A percentile compares a stretch with the other conserved stretches of the same genome.
Conservation (phyloP, 805 yeast genomes). For the Ascoidea rubescens region DNA sequence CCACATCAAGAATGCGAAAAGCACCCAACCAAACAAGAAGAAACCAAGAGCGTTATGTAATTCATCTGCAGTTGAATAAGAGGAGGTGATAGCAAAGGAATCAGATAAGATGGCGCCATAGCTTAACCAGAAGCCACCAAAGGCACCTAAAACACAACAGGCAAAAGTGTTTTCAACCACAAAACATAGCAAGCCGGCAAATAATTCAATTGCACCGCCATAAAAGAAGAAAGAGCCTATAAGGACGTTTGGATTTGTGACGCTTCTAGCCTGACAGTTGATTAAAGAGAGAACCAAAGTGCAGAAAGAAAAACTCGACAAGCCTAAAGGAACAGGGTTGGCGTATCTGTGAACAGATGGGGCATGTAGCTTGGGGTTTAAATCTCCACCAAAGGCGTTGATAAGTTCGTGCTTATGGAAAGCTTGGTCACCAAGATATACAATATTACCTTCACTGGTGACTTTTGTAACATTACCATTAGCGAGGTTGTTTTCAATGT, state of each 20-base stretch:
- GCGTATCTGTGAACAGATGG: conserved; percentile 45
- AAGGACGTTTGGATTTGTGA: conserved; percentile 34
- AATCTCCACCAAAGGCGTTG: conserved; percentile 45
- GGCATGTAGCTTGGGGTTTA: conserved; percentile 25
- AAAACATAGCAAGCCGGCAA: conserved; percentile 55
- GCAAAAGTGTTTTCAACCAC: conserved; percentile 53
- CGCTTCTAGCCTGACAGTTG: conserved; percentile 40
- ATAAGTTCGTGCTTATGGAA: conserved; percentile 34
- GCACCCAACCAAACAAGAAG: conserved; percentile 45
- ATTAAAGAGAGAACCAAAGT: conserved; percentile 44
- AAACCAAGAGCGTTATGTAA: conserved; percentile 41
- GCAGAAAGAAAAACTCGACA: conserved; percentile 46
- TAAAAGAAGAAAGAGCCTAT: conserved; percentile 45
- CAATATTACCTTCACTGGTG: conserved; percentile 7
- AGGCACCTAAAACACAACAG: conserved; percentile 47
- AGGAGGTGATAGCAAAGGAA: conserved; percentile 41
- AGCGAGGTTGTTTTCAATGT: too few species aligned
- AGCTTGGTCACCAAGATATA: conserved; percentile 17
- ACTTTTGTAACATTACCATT: too few species aligned
- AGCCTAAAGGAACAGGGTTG: conserved; percentile 54
- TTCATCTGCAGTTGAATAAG: conserved; percentile 28
- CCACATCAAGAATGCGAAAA: conserved; percentile 41
- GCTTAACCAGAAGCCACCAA: conserved; percentile 60
- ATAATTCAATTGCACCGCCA: conserved; percentile 46
- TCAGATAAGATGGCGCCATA: conserved; percentile 44